phyloP scores from a whole-genome alignment of 2,329 filamentous ascomycete genomes.

The Drechslerella dactyloides region DNA sequence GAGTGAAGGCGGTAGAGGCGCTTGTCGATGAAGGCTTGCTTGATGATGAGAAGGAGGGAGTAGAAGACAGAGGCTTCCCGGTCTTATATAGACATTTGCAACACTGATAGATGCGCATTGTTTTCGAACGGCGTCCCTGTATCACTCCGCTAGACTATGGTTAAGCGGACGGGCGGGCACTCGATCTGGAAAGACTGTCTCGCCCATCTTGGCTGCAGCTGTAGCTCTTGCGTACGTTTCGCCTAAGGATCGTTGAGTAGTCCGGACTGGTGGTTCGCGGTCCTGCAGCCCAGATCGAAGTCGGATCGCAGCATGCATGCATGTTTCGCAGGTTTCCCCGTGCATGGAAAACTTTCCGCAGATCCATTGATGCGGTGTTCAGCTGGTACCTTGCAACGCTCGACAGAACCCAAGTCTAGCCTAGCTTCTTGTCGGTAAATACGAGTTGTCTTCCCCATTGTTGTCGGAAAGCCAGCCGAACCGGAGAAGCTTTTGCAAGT shows the following conservation, averaged over 20 bases:
- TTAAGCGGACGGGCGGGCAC: no score
- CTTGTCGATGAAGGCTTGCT: constrained; percentile 43
- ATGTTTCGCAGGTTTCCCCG: background rate
- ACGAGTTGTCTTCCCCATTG: no score
- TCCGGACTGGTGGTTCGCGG: no score
- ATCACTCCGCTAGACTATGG: no score
- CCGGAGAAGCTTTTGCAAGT: background rate
- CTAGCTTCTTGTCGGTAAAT: background rate
- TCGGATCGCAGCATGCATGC: no score
- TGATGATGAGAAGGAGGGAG: constrained; percentile 31
- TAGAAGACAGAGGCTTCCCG: background rate
- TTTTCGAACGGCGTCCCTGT: no score
- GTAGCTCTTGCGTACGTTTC: no score
- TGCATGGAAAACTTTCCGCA: constrained; percentile 1
- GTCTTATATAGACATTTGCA: background rate
- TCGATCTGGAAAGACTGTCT: no score
- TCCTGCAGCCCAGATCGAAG: no score
- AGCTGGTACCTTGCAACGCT: background rate
- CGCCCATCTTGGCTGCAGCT: no score
- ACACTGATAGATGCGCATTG: no score
- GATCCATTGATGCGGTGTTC: background rate
- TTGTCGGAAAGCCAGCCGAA: background rate
- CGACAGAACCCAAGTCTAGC: background rate
- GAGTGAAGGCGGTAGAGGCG: constrained; percentile 40
- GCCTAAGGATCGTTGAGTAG: no score